A percentile compares a stretch with the other conserved stretches of the same genome.
These are phyloP conservation scores for Dendrobium catenatum DNA, from an alignment of 106 monocot genomes.

Conservation along the genomic window DNA sequence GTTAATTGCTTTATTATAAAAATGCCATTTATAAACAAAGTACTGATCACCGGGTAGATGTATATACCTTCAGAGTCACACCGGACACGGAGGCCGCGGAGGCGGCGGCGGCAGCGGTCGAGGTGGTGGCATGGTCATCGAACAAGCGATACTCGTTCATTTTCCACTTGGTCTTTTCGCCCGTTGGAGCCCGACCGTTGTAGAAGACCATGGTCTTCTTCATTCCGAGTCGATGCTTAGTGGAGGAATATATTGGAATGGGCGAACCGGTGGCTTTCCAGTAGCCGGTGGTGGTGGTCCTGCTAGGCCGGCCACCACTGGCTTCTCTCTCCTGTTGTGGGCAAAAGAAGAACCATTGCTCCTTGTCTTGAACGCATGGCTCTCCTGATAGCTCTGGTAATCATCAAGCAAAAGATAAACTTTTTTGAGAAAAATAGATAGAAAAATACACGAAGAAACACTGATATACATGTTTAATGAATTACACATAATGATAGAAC, in stretches of 20 bases:
- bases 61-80: conserved; percentile 2
- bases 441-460: too few relatives aligned
- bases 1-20: not conserved
- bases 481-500: too few relatives aligned
- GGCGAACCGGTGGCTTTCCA: conserved; percentile 85
- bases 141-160: conserved; percentile 68
- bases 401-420: not conserved
- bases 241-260: conserved; percentile 26
- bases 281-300: conserved; percentile 66
- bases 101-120: not conserved
- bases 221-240: conserved; percentile 26
- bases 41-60: not conserved
- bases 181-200: conserved; percentile 41
- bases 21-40: not conserved
- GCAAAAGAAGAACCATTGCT: conserved; percentile 91
- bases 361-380: conserved; percentile 17
- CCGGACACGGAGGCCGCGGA: not conserved
- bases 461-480: too few relatives aligned
- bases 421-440: too few relatives aligned
- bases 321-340: conserved; percentile 57
- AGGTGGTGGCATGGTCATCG: not conserved
- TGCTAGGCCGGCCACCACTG: conserved; percentile 54
- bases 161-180: conserved; percentile 70
- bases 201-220: conserved; percentile 88
- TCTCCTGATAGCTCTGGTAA: conserved; percentile 27